Evolutionary conservation across 495 filamentous ascomycete genomes (phyloP), one percentile per base, ranked within the genome.

Genomic region (Annulohypoxylon stygium): DNA sequence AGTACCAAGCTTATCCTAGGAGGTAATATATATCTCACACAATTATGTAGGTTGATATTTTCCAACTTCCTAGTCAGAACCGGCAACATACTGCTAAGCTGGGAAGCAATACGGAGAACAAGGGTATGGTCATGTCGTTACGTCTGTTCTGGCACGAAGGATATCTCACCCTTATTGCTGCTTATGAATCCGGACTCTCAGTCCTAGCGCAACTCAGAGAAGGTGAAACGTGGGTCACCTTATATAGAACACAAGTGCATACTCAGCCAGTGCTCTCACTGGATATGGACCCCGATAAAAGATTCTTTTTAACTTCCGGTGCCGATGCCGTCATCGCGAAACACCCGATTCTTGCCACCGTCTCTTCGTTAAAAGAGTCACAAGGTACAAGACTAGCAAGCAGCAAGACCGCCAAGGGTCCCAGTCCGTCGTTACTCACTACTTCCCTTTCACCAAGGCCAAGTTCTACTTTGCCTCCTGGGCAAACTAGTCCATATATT

Each of bases 41-140:
- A 45, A 45, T 34, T 2, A 18, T 8, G 53, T 63, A 92, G 87
- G 88, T 97, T 68, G 93, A 97, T 78, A 91, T 99, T 61, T 96
- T 94, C 81, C 89, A 93, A 65, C 86, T 99, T 7, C 95, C 96
- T 11, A 87, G 86, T 10, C 90, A 92, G 71, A 83, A 80, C 48
- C 89, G 94, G 7, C 81, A 90, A 14, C 86, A 90, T 68, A 92
- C 92, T 0, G 86, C 97, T 16, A 76, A 78, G 41, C 81, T 87
- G 0, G 88, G 86, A 3, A 84, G 87, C 36, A 79, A 82, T 41
- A 65, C 80, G 12, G 82, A 87, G 25, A 88, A 93, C 55, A 90
- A 91, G 16, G 92, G 96, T 30, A 98, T 98, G 95, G 89, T 95
- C 26, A 98, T 99, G 96, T 89, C 92, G 23, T 81, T 97, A 11